phyloP scores from a whole-genome alignment of 1,139 yeast genomes.

The Pichia norvegensis region DNA sequence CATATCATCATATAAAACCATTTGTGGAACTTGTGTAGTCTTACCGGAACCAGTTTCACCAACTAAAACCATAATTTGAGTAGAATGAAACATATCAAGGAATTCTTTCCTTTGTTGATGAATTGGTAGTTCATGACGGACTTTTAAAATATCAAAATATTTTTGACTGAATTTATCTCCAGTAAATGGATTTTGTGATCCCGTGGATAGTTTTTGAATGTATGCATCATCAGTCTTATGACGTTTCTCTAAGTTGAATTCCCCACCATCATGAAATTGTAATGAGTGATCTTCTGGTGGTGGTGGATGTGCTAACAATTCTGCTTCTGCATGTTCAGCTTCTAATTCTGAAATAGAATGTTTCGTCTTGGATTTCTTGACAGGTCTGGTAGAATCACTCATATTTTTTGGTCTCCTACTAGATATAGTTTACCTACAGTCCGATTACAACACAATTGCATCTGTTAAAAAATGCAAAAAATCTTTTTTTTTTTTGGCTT shows the following conservation, averaged over 20 bases:
- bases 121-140: constrained; percentile 84
- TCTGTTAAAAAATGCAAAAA: no score
- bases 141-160: constrained; percentile 69
- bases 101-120: constrained; percentile 91
- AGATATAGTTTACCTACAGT: no score
- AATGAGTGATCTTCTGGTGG: constrained; percentile 20
- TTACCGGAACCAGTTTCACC: constrained; percentile 73
- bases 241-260: constrained; percentile 46
- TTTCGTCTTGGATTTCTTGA: constrained; percentile 35
- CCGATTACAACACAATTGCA: no score
- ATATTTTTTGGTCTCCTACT: neutral
- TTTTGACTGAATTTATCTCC: constrained; percentile 52
- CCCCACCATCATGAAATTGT: constrained; percentile 43
- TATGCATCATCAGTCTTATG: constrained; percentile 69
- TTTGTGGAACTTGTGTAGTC: constrained; percentile 56
- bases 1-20: constrained; percentile 58
- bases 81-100: constrained; percentile 67
- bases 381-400: constrained; percentile 29
- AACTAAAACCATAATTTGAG: constrained; percentile 95
- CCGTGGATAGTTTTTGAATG: constrained; percentile 60
- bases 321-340: constrained; percentile 51
- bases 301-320: constrained; percentile 33
- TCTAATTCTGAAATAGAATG: constrained; percentile 45
- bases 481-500: no score
- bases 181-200: constrained; percentile 68